phyloP scores from a whole-genome alignment of 345 rosid species.

The Cardiospermum halicacabum region DNA sequence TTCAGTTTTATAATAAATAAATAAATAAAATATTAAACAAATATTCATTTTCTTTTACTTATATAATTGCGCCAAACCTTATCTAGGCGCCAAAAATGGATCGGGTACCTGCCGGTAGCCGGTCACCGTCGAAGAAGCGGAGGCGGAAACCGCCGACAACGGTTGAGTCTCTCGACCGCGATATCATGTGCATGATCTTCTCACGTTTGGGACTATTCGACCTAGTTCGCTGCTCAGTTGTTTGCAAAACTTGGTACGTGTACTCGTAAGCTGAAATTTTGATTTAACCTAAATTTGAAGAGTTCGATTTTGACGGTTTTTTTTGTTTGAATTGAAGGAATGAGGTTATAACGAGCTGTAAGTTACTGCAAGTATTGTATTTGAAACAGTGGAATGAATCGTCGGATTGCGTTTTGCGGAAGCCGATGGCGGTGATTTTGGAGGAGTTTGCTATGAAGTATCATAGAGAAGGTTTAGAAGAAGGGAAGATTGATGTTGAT shows the following conservation, averaged over 20 bases:
- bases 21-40: too few relatives aligned
- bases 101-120: slow-evolving; percentile 14
- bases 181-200: slow-evolving; percentile 63
- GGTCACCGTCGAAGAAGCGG: slow-evolving; percentile 44
- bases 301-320: not conserved
- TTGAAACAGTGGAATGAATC: slow-evolving; percentile 33
- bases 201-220: slow-evolving; percentile 68
- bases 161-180: slow-evolving; percentile 44
- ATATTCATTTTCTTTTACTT: too few relatives aligned
- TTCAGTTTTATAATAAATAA: too few relatives aligned
- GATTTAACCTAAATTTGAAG: too few relatives aligned
- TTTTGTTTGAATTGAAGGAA: slow-evolving; percentile 39
- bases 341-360: slow-evolving; percentile 38
- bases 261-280: too few relatives aligned
- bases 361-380: slow-evolving; percentile 50
- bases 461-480: slow-evolving; percentile 46
- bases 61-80: too few relatives aligned
- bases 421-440: slow-evolving; percentile 31
- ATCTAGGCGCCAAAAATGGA: slow-evolving; percentile 12
- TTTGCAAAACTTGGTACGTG: slow-evolving; percentile 71
- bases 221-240: slow-evolving; percentile 70
- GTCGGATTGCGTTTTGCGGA: slow-evolving; percentile 15
- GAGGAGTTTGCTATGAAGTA: slow-evolving; percentile 62
- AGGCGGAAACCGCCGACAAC: slow-evolving; percentile 25
- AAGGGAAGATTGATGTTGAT: slow-evolving; percentile 47